These are phyloP conservation scores for Dichotomopilus funicola DNA, from an alignment of 2,329 filamentous ascomycete genomes.

Conservation along the genomic window DNA sequence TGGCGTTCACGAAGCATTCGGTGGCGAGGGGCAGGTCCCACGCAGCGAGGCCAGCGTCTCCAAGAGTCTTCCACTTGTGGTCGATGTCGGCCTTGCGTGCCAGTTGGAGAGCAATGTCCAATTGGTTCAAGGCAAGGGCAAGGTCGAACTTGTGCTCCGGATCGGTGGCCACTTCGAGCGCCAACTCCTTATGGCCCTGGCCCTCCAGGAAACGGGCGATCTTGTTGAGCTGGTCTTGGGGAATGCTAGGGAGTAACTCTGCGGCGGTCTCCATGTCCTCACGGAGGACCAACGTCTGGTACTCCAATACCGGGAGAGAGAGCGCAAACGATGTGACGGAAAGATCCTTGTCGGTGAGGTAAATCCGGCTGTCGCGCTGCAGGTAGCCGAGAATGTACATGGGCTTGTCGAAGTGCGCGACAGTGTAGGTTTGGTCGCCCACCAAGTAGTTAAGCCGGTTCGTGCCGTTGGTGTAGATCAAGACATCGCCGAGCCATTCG, in stretches of 20 bases:
- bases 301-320: slow-evolving; percentile 88
- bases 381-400: slow-evolving; percentile 96
- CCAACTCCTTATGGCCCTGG: slow-evolving; percentile 93
- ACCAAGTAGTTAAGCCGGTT: slow-evolving; percentile 97
- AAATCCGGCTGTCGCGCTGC: slow-evolving; percentile 88
- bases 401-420: slow-evolving; percentile 91
- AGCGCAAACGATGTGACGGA: slow-evolving; percentile 83
- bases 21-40: slow-evolving; percentile 88
- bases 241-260: slow-evolving; percentile 77
- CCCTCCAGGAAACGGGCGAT: slow-evolving; percentile 96
- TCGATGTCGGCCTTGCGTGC: slow-evolving; percentile 79
- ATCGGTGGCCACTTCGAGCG: slow-evolving; percentile 89
- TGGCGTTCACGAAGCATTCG: slow-evolving; percentile 87
- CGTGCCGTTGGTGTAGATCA: slow-evolving; percentile 96
- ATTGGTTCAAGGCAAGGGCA: slow-evolving; percentile 71
- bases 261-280: slow-evolving; percentile 88
- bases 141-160: slow-evolving; percentile 95
- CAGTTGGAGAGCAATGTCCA: slow-evolving; percentile 78
- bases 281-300: slow-evolving; percentile 90
- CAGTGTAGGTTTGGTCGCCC: slow-evolving; percentile 94
- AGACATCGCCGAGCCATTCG: slow-evolving; percentile 97
- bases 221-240: slow-evolving; percentile 93
- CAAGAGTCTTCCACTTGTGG: slow-evolving; percentile 97
- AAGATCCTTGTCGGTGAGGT: slow-evolving; percentile 93
- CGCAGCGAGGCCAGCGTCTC: slow-evolving; percentile 75